These are phyloP conservation scores for Rhodotorula sp. DNA, from an alignment of 1,284 basidiomycete genomes.

Conservation along the genomic window DNA sequence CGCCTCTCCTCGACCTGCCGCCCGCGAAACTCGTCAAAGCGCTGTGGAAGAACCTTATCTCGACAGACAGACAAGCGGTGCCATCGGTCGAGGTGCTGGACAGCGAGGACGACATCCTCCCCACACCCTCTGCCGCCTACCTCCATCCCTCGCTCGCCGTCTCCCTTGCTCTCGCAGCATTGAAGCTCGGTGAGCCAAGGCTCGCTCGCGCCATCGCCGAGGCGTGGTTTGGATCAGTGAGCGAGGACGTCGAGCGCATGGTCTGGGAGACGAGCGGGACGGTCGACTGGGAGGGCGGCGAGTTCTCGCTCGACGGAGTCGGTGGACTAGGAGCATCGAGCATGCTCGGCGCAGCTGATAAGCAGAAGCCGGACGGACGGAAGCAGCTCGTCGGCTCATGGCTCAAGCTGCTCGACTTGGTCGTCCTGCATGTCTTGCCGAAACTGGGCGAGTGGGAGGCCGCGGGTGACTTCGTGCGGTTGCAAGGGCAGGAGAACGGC, in stretches of 20 bases:
- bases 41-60: slow-evolving; percentile 19
- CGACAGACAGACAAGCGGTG: background rate
- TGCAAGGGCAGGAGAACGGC: slow-evolving; percentile 36
- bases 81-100: background rate
- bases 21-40: slow-evolving; percentile 15
- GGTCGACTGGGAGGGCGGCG: slow-evolving; percentile 7
- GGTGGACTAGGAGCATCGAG: slow-evolving; percentile 16
- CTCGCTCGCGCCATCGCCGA: slow-evolving; percentile 24
- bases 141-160: slow-evolving; percentile 36
- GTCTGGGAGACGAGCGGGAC: slow-evolving; percentile 4
- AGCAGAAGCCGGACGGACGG: background rate
- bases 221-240: slow-evolving; percentile 32
- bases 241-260: slow-evolving; percentile 27
- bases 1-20: slow-evolving; percentile 11
- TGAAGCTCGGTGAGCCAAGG: slow-evolving; percentile 33
- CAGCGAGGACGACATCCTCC: slow-evolving; percentile 20
- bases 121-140: slow-evolving; percentile 19
- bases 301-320: slow-evolving; percentile 23
- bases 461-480: slow-evolving; percentile 33
- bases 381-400: slow-evolving; percentile 25
- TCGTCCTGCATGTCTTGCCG: slow-evolving; percentile 33
- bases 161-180: slow-evolving; percentile 36
- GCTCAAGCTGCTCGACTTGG: slow-evolving; percentile 33
- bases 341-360: background rate
- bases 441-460: slow-evolving; percentile 39